These are phyloP conservation scores for Colletotrichum nymphaeae DNA, from an alignment of 2,329 filamentous ascomycete genomes.

Conservation along the genomic window DNA sequence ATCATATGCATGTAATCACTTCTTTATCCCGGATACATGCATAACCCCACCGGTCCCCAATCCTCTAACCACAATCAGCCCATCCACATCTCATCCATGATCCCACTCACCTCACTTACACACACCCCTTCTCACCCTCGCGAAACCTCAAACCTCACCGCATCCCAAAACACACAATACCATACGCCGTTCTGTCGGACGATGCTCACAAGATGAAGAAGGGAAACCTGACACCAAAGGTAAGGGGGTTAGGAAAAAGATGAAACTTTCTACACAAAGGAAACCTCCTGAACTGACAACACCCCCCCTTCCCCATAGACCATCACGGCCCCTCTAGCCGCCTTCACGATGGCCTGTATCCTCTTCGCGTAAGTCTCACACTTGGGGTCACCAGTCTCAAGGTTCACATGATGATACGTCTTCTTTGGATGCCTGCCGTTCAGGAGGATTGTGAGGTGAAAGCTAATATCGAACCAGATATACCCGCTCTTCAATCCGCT, in stretches of 20 bases:
- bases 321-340: slow-evolving; percentile 62
- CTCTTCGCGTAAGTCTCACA: slow-evolving; percentile 56
- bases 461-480: slow-evolving; percentile 43
- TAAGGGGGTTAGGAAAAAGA: not conserved
- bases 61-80: slow-evolving; percentile 25
- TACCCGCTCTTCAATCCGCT: slow-evolving; percentile 54
- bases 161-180: not conserved
- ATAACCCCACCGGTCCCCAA: not conserved
- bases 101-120: slow-evolving; percentile 13
- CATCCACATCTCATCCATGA: slow-evolving; percentile 8
- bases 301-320: slow-evolving; percentile 43
- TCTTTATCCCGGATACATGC: not conserved
- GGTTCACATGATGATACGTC: not conserved
- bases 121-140: not conserved
- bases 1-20: not conserved
- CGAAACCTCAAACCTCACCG: slow-evolving; percentile 6
- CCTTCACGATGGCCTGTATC: slow-evolving; percentile 65
- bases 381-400: no score
- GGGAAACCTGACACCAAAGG: slow-evolving; percentile 36
- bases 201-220: slow-evolving; percentile 26
- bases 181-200: not conserved
- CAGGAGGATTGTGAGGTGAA: no score
- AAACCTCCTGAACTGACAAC: not conserved
- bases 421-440: no score
- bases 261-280: no score